Evolutionary conservation across 208 protist species (phyloP).

Genomic region (Leishmania guyanensis): DNA sequence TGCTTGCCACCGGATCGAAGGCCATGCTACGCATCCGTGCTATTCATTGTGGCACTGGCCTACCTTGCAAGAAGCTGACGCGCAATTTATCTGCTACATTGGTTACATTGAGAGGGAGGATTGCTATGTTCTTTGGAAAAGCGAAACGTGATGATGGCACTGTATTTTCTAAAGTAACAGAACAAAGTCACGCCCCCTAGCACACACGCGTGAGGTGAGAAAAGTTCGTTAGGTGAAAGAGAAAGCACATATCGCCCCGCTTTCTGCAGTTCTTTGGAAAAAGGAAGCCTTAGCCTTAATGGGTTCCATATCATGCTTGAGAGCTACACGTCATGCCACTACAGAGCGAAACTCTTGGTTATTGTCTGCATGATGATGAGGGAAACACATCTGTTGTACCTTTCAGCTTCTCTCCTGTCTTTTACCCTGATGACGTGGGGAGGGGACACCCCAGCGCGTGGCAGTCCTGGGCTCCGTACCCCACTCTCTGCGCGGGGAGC

Average conservation of each 20-base stretch:
- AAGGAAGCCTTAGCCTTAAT: not conserved
- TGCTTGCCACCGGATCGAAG: slow-evolving; percentile 63
- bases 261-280: not conserved
- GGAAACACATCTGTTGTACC: not conserved
- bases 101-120: slow-evolving; percentile 42
- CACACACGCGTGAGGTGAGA: not conserved
- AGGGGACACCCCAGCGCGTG: not conserved
- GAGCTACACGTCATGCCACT: not conserved
- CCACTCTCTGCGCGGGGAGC: not conserved
- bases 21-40: slow-evolving; percentile 34
- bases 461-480: not conserved
- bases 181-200: not conserved
- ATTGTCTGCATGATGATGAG: not conserved
- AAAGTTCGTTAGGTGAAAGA: not conserved
- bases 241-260: not conserved
- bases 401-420: not conserved
- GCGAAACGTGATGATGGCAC: not conserved
- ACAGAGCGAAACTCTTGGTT: not conserved
- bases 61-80: slow-evolving; percentile 56
- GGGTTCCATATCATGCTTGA: too few species aligned
- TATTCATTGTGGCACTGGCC: slow-evolving; percentile 81
- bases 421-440: not conserved
- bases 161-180: not conserved
- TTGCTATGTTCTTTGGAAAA: slow-evolving; percentile 52
- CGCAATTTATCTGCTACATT: slow-evolving; percentile 61